phyloP scores from a whole-genome alignment of 192 early-diverging fungal genomes.

The Dissophora ornata region DNA sequence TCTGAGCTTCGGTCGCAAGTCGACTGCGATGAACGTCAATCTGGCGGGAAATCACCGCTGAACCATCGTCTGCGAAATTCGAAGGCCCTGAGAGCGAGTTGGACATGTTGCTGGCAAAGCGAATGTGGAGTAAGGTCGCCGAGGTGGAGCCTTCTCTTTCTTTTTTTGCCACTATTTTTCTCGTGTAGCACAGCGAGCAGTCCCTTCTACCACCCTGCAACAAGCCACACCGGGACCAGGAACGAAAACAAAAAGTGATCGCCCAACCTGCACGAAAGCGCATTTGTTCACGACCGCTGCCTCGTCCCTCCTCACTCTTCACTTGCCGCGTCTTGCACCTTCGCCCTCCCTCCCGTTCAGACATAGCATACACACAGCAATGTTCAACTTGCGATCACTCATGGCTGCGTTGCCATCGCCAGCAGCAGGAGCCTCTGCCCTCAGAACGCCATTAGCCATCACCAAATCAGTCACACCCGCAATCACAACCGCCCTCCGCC shows the following conservation, averaged over 20 bases:
- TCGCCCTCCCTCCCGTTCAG: background rate
- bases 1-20: constrained; percentile 28
- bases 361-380: constrained; percentile 4
- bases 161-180: background rate
- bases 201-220: background rate
- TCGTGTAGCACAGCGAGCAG: constrained; percentile 14
- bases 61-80: constrained; percentile 76
- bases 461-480: constrained; percentile 8
- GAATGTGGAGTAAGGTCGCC: background rate
- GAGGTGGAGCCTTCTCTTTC: no score
- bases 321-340: background rate
- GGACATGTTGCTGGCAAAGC: constrained; percentile 18
- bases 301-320: background rate
- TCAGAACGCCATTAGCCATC: constrained; percentile 21
- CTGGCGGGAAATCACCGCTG: constrained; percentile 67
- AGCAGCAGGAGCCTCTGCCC: constrained; percentile 7
- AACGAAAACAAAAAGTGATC: constrained; percentile 5
- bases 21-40: constrained; percentile 51
- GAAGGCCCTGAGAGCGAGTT: constrained; percentile 63
- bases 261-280: background rate
- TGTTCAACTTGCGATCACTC: constrained; percentile 52
- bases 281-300: background rate
- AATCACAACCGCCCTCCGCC: constrained; percentile 18
- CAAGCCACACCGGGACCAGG: constrained; percentile 19
- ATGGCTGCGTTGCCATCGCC: constrained; percentile 47